These are phyloP conservation scores for Danielia reshetovae DNA, from an alignment of 805 yeast genomes.

Conservation along the genomic window DNA sequence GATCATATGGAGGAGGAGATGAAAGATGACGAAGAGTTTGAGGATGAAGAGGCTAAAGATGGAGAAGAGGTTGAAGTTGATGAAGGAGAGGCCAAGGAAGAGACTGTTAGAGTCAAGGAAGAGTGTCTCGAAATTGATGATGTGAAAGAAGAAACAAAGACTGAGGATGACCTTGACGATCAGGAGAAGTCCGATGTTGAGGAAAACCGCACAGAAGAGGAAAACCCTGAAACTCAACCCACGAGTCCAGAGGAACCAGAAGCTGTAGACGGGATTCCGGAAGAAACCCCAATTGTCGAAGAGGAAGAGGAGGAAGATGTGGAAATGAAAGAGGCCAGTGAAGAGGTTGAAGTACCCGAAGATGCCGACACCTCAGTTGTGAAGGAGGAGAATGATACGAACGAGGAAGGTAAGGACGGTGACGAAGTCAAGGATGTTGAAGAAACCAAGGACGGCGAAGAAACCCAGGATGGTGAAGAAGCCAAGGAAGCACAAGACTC, in stretches of 20 bases:
- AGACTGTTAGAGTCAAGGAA: not conserved
- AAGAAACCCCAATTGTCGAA: too few relatives aligned
- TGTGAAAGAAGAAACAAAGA: slow-evolving; percentile 1
- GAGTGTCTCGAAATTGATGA: slow-evolving; percentile 1
- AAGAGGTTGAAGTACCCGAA: slow-evolving; percentile 2
- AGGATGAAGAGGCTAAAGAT: too few relatives aligned
- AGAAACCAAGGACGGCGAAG: not conserved
- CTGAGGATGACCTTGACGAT: slow-evolving; percentile 2
- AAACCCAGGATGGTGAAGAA: not conserved
- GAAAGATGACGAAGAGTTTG: slow-evolving; percentile 7
- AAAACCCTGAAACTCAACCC: slow-evolving; percentile 1
- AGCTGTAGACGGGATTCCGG: too few relatives aligned
- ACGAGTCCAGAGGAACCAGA: slow-evolving; percentile 1
- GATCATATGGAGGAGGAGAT: slow-evolving; percentile 1
- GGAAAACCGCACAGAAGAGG: not conserved
- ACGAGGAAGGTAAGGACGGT: slow-evolving; percentile 4
- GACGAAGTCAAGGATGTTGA: slow-evolving; percentile 1
- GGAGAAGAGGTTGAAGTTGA: slow-evolving; percentile 5
- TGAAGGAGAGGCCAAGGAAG: not conserved
- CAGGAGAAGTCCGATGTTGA: not conserved
- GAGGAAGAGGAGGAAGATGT: slow-evolving; percentile 7
- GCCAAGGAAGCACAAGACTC: not conserved
- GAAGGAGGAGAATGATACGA: slow-evolving; percentile 4
- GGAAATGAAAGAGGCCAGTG: slow-evolving; percentile 5
- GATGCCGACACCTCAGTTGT: slow-evolving; percentile 1